These are phyloP conservation scores for Colletotrichum echinochloae DNA, from an alignment of 2,329 filamentous ascomycete genomes.

Conservation along the genomic window DNA sequence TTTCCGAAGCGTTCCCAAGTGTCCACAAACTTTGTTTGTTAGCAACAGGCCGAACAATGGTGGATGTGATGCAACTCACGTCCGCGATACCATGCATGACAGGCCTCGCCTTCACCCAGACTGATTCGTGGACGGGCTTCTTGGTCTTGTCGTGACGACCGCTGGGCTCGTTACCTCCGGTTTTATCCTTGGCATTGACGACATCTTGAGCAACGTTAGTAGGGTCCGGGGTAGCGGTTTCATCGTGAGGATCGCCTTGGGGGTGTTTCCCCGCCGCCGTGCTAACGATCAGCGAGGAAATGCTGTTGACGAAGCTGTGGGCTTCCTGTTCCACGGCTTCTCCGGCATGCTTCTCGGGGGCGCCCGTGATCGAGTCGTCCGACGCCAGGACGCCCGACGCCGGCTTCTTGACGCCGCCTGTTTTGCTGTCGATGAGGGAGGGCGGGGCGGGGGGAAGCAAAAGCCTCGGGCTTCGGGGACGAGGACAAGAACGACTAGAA, in stretches of 20 bases:
- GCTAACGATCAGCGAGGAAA: constrained; percentile 76
- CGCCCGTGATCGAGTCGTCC: constrained; percentile 81
- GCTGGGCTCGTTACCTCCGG: constrained; percentile 60
- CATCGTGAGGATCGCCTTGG: constrained; percentile 68
- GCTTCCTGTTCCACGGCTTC: constrained; percentile 88
- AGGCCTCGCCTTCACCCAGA: constrained; percentile 81
- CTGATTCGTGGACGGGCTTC: constrained; percentile 79
- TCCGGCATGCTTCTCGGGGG: constrained; percentile 84
- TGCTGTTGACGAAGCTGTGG: constrained; percentile 80
- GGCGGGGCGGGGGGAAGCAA: constrained; percentile 81
- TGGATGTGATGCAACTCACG: constrained; percentile 42
- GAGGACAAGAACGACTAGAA: constrained; percentile 73
- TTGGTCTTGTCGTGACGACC: constrained; percentile 79
- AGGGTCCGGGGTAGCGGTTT: constrained; percentile 66
- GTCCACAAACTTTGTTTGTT: constrained; percentile 50
- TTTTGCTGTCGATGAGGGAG: constrained; percentile 75
- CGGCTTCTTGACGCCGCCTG: constrained; percentile 82
- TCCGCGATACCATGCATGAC: constrained; percentile 71
- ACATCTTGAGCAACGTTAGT: constrained; percentile 53
- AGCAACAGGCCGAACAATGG: background rate
- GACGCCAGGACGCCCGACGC: constrained; percentile 81
- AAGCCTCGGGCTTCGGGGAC: constrained; percentile 71
- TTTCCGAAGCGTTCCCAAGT: constrained; percentile 65
- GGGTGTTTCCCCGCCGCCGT: constrained; percentile 84
- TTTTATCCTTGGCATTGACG: constrained; percentile 56